A percentile compares a stretch with the other conserved stretches of the same genome.
phyloP scores from a whole-genome alignment of 345 rosid species.

The Euclidium syriacum region DNA sequence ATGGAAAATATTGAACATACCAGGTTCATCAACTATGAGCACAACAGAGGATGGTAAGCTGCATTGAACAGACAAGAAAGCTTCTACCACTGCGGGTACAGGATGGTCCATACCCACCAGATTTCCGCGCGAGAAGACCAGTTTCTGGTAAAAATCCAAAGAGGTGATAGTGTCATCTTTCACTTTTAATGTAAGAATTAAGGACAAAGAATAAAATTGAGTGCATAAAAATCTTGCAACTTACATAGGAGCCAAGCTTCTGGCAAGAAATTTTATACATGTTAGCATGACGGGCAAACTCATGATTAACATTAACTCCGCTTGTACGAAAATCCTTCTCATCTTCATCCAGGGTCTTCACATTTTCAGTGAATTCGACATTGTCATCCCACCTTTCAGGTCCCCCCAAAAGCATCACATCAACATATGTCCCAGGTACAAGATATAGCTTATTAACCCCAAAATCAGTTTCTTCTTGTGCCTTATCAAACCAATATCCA shows the following conservation, averaged over 20 bases:
- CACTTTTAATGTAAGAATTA: not conserved
- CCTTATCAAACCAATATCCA: slow-evolving; percentile 70
- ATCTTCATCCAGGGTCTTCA: slow-evolving; percentile 42
- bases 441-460: slow-evolving; percentile 59
- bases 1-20: slow-evolving; percentile 37
- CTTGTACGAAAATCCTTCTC: slow-evolving; percentile 23
- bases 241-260: slow-evolving; percentile 61
- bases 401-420: slow-evolving; percentile 72
- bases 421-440: slow-evolving; percentile 78
- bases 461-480: slow-evolving; percentile 36
- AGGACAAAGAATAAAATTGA: slow-evolving; percentile 2
- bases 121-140: slow-evolving; percentile 80
- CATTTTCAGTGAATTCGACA: slow-evolving; percentile 53
- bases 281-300: slow-evolving; percentile 39
- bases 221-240: slow-evolving; percentile 23
- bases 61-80: slow-evolving; percentile 51
- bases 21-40: slow-evolving; percentile 81
- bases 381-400: slow-evolving; percentile 75
- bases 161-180: slow-evolving; percentile 18
- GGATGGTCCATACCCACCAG: slow-evolving; percentile 75
- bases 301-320: slow-evolving; percentile 40
- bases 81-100: slow-evolving; percentile 65
- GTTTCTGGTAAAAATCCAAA: slow-evolving; percentile 44
- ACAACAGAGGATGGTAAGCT: slow-evolving; percentile 69
- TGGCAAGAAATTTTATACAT: slow-evolving; percentile 61